Conservation (phyloP, 1,284 basidiomycete species). For the Naganishia sp. region DNA sequence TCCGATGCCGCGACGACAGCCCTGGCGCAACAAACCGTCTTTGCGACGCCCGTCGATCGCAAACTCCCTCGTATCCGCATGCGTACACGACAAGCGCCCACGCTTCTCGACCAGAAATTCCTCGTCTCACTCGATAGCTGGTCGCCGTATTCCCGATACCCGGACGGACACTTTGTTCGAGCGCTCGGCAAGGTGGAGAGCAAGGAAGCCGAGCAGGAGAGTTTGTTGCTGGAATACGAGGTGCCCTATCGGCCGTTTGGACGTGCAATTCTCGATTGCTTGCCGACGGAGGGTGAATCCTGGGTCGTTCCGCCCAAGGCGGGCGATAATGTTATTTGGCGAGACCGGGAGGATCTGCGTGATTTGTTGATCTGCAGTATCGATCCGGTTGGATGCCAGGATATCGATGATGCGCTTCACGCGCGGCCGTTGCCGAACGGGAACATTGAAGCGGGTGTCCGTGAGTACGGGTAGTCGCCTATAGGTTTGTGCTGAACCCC, state of each 20-base stretch:
- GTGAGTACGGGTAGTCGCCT: slow-evolving; percentile 61
- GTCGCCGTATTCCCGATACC: slow-evolving; percentile 83
- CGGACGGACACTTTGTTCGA: slow-evolving; percentile 96
- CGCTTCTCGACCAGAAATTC: slow-evolving; percentile 89
- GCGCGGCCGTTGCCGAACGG: slow-evolving; percentile 85
- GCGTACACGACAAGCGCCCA: slow-evolving; percentile 88
- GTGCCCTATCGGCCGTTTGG: slow-evolving; percentile 97
- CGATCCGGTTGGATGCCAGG: slow-evolving; percentile 91
- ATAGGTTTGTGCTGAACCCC: neutral
- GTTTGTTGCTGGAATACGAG: slow-evolving; percentile 89
- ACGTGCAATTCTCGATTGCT: slow-evolving; percentile 85
- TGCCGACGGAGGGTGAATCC: slow-evolving; percentile 83
- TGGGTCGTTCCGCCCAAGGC: slow-evolving; percentile 90
- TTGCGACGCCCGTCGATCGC: slow-evolving; percentile 90
- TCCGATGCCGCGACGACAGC: slow-evolving; percentile 76
- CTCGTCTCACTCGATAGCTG: slow-evolving; percentile 93
- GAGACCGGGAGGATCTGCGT: slow-evolving; percentile 83
- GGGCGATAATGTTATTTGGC: slow-evolving; percentile 66
- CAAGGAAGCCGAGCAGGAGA: slow-evolving; percentile 96
- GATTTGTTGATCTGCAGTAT: slow-evolving; percentile 91
- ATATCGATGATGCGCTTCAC: slow-evolving; percentile 99
- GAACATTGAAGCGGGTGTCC: slow-evolving; percentile 96
- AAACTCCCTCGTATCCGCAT: slow-evolving; percentile 91
- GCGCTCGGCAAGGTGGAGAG: slow-evolving; percentile 87
- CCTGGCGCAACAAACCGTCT: slow-evolving; percentile 85